Percentiles rank a stretch among this genome's conserved stretches.
These are phyloP conservation scores for Ceratonia siliqua DNA, from an alignment of 306 rosid genomes.

Conservation along the genomic window DNA sequence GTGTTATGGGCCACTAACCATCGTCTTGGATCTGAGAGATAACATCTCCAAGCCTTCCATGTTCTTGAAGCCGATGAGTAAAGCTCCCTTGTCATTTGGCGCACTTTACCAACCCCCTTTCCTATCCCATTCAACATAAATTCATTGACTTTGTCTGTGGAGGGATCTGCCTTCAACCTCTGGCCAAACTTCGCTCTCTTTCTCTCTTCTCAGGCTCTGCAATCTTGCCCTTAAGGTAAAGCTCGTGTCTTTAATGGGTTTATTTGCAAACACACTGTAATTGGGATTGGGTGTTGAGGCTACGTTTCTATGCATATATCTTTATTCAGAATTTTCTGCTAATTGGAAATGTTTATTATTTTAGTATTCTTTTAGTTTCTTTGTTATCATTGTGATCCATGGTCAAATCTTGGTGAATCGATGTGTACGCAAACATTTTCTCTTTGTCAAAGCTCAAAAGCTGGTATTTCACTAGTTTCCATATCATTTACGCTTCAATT, in stretches of 20 bases:
- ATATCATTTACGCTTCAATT: not conserved
- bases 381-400: not conserved
- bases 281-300: not conserved
- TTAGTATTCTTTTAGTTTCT: not conserved
- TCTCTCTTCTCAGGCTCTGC: not conserved
- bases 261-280: not conserved
- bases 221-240: slow-evolving; percentile 7
- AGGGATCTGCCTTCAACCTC: not conserved
- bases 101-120: not conserved
- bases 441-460: not conserved
- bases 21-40: not conserved
- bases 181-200: not conserved
- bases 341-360: not conserved
- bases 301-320: not conserved
- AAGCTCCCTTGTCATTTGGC: not conserved
- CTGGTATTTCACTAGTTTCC: not conserved
- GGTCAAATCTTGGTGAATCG: not conserved
- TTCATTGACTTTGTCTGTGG: not conserved
- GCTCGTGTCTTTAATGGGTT: slow-evolving; percentile 2
- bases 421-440: not conserved
- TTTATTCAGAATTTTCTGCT: not conserved
- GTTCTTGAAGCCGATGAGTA: not conserved
- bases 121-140: slow-evolving; percentile 10
- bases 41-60: not conserved
- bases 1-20: not conserved